Base-by-base conservation (phyloP, 139 green algal species). In the Chlamydomonas applanata region DNA sequence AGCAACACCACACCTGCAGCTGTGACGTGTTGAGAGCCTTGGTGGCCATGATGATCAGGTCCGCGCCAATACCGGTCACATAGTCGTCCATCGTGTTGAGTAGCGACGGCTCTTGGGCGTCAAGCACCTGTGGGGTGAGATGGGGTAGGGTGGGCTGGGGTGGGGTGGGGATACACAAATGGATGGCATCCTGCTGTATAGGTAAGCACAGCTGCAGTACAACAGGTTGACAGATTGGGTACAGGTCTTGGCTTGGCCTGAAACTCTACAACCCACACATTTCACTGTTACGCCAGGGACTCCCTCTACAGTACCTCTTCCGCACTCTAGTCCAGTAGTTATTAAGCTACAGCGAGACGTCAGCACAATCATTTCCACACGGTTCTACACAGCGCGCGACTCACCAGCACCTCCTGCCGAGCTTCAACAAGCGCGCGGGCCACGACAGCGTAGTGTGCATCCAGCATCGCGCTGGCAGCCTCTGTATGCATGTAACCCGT, bases 41-140 rank as follows among this genome's bases (percentile, higher is more conserved):
- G 29, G 59, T 66, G 16, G 59, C 29, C 59, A 66, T 66, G 59
- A 66, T 27, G 19, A 66, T 25, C 59, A 66, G 16, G 29, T 66
- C 59, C 5, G 59, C 59, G 19, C 59, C 59, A 5, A 19, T 16
- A 4, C 20, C 59, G 5, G n/a, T 36, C 59, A 66, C 59, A 25
- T 66, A 66, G 27, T 36, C 27, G 27, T 35, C 59, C 59, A 66
- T 66, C 20, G 25, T 44, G 59, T 19, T 27, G 4, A 66, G 25
- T 4, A 66, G 59, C 17, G 24, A 27, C 4, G 59, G 59, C 19
- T 66, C 59, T 16, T 36, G 20, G 27, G 25, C 4, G 29, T 66
- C 59, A 4, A 66, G 7, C 17, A 66, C 59, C 59, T 66, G 29
- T 44, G 13, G 13, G 3, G 25, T 16, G 59, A 36, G 17, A 25